These are phyloP conservation scores for Yamadazyma kanchanaburiensis DNA, from an alignment of 1,139 yeast genomes.

Conservation along the genomic window DNA sequence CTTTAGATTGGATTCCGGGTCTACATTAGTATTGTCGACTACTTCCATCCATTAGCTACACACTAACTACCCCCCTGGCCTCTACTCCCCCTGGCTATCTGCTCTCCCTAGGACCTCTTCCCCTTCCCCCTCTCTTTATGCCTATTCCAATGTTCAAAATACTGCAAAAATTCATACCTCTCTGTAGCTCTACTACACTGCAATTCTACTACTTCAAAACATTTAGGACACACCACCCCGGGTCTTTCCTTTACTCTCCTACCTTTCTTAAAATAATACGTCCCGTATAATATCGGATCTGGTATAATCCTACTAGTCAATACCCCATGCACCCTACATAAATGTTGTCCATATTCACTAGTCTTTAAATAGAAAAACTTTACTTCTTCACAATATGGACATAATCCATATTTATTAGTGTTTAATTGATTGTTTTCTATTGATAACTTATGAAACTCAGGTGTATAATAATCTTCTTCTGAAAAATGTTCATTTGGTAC, in stretches of 20 bases:
- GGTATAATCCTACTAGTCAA: constrained; percentile 6
- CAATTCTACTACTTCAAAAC: constrained; percentile 3
- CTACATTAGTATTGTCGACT: too few relatives aligned
- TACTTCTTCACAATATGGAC: constrained; percentile 6
- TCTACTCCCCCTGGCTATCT: background rate
- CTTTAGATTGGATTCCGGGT: too few relatives aligned
- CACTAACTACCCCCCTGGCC: too few relatives aligned
- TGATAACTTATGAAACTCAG: constrained; percentile 5
- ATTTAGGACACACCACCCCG: constrained; percentile 8
- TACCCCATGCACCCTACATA: constrained; percentile 6
- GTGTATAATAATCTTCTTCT: constrained; percentile 4
- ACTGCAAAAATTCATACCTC: constrained; percentile 1
- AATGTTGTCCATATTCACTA: constrained; percentile 7
- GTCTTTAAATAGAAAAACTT: constrained; percentile 5
- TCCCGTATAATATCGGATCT: constrained; percentile 6
- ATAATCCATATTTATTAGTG: constrained; percentile 4
- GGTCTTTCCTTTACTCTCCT: constrained; percentile 1
- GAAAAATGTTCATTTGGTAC: constrained; percentile 5
- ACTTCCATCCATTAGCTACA: too few relatives aligned
- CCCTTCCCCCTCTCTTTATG: constrained; percentile 2
- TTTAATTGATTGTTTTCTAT: constrained; percentile 1
- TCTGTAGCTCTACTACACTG: constrained; percentile 2
- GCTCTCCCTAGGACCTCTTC: background rate
- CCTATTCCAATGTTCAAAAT: constrained; percentile 7
- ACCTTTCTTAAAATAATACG: constrained; percentile 1